Conservation (phyloP, 306 rosid species). For the Acacia crassicarpa region DNA sequence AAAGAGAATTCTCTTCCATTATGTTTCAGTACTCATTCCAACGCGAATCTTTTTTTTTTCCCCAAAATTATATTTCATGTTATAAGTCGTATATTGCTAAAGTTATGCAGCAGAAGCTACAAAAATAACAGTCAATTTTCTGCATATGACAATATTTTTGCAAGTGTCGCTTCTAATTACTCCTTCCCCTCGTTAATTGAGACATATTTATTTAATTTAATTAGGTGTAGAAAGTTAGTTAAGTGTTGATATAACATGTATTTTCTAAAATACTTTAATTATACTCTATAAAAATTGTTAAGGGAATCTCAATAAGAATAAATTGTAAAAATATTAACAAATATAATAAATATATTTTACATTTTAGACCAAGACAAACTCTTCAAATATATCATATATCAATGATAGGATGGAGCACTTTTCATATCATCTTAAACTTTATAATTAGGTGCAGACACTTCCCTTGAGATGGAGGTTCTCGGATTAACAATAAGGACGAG, state of each 20-base stretch:
- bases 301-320: rapidly evolving
- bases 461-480: neutral
- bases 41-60: neutral
- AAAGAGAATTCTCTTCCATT: neutral
- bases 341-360: no score
- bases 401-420: neutral
- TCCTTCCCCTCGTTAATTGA: no score
- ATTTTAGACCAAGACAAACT: no score
- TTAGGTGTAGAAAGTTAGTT: no score
- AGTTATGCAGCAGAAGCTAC: neutral
- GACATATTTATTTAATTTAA: no score
- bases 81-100: neutral
- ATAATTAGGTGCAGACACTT: neutral
- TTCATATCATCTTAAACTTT: neutral
- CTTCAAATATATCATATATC: no score
- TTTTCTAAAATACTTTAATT: no score
- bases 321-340: no score
- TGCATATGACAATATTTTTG: neutral
- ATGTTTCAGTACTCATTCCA: neutral
- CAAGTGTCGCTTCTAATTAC: neutral
- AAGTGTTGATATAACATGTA: no score
- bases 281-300: no score
- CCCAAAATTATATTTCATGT: neutral
- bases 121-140: neutral
- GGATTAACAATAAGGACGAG: neutral